phyloP scores from a whole-genome alignment of 352 stramenopile species.

The Globisporangium parvum region DNA sequence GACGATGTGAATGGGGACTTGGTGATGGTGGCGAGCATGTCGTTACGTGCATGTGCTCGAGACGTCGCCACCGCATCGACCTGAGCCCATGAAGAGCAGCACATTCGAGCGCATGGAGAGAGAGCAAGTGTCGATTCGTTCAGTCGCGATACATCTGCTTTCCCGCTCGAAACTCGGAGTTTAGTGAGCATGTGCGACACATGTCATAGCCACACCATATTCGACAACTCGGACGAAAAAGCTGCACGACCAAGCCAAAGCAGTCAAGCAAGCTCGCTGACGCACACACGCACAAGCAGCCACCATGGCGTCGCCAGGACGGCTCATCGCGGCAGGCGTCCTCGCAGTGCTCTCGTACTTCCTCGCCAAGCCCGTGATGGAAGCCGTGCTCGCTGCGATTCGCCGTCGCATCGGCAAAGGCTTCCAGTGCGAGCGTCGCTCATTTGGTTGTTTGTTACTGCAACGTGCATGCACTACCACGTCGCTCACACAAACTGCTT shows the following conservation, averaged over 20 bases:
- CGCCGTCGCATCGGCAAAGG: constrained; percentile 54
- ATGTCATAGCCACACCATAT: background rate
- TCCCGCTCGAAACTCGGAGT: background rate
- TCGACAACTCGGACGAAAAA: background rate
- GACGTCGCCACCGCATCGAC: too few species aligned
- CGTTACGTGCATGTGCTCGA: too few species aligned
- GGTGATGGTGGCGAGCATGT: too few species aligned
- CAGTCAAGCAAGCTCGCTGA: background rate
- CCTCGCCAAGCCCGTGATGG: constrained; percentile 40
- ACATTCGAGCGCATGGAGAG: too few species aligned
- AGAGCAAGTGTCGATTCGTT: too few species aligned
- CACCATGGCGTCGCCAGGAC: constrained; percentile 44
- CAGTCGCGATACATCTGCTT: too few species aligned
- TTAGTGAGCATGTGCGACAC: background rate
- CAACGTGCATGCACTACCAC: background rate
- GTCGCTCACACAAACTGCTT: background rate
- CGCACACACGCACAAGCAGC: background rate
- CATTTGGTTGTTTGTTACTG: background rate
- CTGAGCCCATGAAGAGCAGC: too few species aligned
- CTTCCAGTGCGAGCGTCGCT: constrained; percentile 34
- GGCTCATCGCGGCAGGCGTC: constrained; percentile 41
- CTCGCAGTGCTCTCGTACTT: constrained; percentile 42
- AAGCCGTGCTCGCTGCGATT: constrained; percentile 42
- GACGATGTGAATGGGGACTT: too few species aligned
- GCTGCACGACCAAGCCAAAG: background rate